These are phyloP conservation scores for Pseudofabraea citricarpa DNA, from an alignment of 2,329 filamentous ascomycete species.

Conservation along the genomic window DNA sequence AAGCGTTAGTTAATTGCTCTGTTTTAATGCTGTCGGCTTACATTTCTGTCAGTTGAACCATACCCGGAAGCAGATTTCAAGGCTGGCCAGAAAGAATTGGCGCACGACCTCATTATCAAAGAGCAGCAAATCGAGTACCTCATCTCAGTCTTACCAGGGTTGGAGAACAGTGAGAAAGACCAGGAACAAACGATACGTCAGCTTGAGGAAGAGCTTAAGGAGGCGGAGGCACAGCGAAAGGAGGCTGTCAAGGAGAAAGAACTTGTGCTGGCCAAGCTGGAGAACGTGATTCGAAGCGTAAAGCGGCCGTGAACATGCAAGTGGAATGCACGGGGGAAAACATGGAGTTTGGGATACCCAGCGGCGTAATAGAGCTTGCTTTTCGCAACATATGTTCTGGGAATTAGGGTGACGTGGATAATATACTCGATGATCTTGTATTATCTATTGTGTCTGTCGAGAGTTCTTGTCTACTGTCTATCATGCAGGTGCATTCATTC, in stretches of 20 bases:
- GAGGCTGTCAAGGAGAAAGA: conserved; percentile 62
- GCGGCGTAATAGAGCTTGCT: too few relatives aligned
- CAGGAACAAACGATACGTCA: conserved; percentile 65
- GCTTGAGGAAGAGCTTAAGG: conserved; percentile 59
- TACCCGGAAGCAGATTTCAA: conserved; percentile 60
- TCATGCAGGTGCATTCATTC: background rate
- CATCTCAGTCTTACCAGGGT: conserved; percentile 69
- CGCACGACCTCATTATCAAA: conserved; percentile 71
- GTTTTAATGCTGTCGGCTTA: too few relatives aligned
- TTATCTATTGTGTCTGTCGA: too few relatives aligned
- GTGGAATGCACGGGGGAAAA: background rate
- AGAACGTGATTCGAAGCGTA: conserved; percentile 55
- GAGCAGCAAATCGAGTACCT: conserved; percentile 79
- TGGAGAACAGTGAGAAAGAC: conserved; percentile 73
- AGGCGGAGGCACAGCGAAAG: conserved; percentile 56
- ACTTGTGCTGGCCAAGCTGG: conserved; percentile 53
- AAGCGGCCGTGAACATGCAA: conserved; percentile 45
- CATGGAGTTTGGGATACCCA: too few relatives aligned
- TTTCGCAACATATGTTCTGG: too few relatives aligned
- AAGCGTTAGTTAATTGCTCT: too few relatives aligned
- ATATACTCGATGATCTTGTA: too few relatives aligned
- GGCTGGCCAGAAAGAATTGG: conserved; percentile 65
- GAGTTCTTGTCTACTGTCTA: background rate
- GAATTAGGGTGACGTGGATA: too few relatives aligned
- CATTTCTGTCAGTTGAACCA: conserved; percentile 54